Conservation (phyloP, 1,284 basidiomycete genomes). For the Moniliophthora roreri region DNA sequence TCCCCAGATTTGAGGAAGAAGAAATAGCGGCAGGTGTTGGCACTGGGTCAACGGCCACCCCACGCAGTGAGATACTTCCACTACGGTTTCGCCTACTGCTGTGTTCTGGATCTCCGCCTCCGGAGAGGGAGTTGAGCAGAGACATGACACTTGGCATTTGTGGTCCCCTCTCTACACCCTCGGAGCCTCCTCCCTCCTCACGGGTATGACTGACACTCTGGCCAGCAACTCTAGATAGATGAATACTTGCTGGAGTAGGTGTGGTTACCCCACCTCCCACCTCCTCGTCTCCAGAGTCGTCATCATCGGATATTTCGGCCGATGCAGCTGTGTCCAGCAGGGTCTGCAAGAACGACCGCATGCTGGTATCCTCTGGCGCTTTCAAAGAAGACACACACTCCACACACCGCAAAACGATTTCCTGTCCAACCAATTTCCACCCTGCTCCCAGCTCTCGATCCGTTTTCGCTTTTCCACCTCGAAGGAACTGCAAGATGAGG, state of each 20-base stretch:
- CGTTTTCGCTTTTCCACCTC: background rate
- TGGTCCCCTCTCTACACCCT: background rate
- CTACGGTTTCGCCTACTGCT: background rate
- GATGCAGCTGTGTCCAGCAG: background rate
- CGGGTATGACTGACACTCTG: background rate
- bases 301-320: no score
- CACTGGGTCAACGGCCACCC: background rate
- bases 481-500: background rate
- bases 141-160: conserved; percentile 4
- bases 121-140: background rate
- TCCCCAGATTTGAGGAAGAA: background rate
- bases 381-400: background rate
- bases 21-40: background rate
- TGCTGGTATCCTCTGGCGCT: background rate
- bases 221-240: background rate
- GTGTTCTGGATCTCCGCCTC: background rate
- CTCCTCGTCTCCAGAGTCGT: no score
- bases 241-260: no score
- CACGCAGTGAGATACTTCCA: background rate
- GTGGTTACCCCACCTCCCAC: no score
- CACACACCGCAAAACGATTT: background rate
- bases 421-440: background rate
- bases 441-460: background rate
- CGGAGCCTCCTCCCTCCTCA: background rate
- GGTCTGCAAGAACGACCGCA: background rate